Evolutionary conservation across 2,329 filamentous ascomycete species (phyloP), one percentile per base, ranked within the genome.

Genomic region (Tolypocladium amazonense): DNA sequence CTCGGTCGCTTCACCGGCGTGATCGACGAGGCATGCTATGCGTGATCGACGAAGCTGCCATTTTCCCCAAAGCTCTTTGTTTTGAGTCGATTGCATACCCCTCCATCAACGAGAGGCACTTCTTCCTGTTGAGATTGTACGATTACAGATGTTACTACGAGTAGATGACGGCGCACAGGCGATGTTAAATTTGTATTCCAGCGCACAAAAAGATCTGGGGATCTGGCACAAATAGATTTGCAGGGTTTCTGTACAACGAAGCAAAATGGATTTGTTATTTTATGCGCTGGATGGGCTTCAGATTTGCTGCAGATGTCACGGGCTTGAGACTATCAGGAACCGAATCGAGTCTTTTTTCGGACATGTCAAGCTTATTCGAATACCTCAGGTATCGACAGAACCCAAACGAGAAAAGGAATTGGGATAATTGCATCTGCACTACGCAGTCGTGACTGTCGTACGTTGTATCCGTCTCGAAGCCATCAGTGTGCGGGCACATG

Each of bases 1-100:
- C 38, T 57, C 11, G 75, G 73, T 2, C 76, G 76, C 25, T 78
- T 79, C 65, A 72, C 69, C 18, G 76, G 77, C 7, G 66, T 62
- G 14, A 65, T 76, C 27, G 62, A 20, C 50, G 9, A 12, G 30
- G 30, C 18, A 15, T 33, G 5, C 20, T 23, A 3, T 54, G 12
- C 50, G 30, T 54, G 30, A 54, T 3, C 30, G 11, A 23, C 20
- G 50, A 33, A 9, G 18, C 50, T n/a, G 18, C 30, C 18, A 6
- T 53, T 8, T 27, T 23, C 9, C 20, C 14, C 50, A 12, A n/a
- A 35, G 30, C 30, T 23, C 18, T 33, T 23, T 23, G 11, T 20
- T 37, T 54, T 33, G 20, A 8, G 8, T 37, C 30, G 50, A 14
- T 37, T 54, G 30, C 30, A 30, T 2, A 54, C 30, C 50, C 35